Percentiles rank a stretch among this genome's conserved stretches.
These are phyloP conservation scores for Fagus sylvatica DNA, from an alignment of 306 rosid genomes.

Conservation along the genomic window DNA sequence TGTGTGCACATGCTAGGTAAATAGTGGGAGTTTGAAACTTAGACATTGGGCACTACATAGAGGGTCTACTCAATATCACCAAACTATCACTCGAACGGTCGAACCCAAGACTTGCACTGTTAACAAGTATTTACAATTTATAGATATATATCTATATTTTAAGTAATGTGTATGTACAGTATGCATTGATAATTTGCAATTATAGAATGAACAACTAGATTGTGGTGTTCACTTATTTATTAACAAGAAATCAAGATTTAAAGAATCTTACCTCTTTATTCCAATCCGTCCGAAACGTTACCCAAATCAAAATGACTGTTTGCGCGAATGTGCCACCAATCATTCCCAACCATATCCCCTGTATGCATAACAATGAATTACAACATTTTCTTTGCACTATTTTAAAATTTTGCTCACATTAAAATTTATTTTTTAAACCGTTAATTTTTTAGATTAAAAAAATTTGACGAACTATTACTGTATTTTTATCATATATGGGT, in stretches of 20 bases:
- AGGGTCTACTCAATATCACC: too few relatives aligned
- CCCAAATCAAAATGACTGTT: slow-evolving; percentile 57
- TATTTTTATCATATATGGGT: neutral
- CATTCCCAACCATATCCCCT: slow-evolving; percentile 90
- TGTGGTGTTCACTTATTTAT: neutral
- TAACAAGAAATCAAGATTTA: neutral
- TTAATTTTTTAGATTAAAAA: neutral
- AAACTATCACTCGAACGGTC: too few relatives aligned
- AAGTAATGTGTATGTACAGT: too few relatives aligned
- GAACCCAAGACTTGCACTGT: too few relatives aligned
- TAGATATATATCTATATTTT: too few relatives aligned
- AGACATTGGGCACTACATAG: too few relatives aligned
- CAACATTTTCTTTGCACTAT: neutral
- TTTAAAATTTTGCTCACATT: neutral
- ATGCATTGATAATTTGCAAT: too few relatives aligned
- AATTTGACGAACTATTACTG: neutral
- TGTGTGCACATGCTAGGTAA: too few relatives aligned
- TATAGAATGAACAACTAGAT: too few relatives aligned
- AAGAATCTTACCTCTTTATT: slow-evolving; percentile 51
- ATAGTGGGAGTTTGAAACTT: too few relatives aligned
- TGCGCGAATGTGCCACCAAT: slow-evolving; percentile 63
- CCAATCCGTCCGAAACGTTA: slow-evolving; percentile 70
- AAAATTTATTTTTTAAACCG: neutral
- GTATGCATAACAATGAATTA: neutral
- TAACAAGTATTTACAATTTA: too few relatives aligned